phyloP scores from a whole-genome alignment of 305 asterid species.

The Fraxinus latifolia region DNA sequence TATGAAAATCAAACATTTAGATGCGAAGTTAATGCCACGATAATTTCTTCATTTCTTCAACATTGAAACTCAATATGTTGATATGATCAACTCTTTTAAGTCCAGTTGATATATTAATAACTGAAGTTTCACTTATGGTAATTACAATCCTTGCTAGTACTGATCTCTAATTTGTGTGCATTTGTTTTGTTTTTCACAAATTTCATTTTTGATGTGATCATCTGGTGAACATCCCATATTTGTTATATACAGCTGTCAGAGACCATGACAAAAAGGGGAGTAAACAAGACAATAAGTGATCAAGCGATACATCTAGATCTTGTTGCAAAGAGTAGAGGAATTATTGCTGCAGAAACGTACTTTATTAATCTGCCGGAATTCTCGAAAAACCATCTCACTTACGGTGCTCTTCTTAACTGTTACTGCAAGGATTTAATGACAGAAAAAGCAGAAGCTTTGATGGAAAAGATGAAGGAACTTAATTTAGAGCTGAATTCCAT shows the following conservation, averaged over 20 bases:
- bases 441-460: constrained; percentile 60
- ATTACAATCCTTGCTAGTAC: background rate
- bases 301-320: constrained; percentile 88
- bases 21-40: background rate
- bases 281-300: constrained; percentile 83
- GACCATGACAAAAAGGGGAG: constrained; percentile 71
- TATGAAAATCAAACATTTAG: background rate
- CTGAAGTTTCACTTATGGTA: background rate
- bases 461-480: constrained; percentile 84
- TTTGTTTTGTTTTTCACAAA: background rate
- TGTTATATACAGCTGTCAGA: constrained; percentile 67
- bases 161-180: background rate
- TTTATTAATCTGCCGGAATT: constrained; percentile 65
- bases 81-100: background rate
- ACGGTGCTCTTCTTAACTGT: constrained; percentile 79
- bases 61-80: background rate
- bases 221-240: background rate
- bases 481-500: constrained; percentile 59
- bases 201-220: background rate
- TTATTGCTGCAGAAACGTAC: constrained; percentile 69
- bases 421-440: constrained; percentile 77
- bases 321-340: constrained; percentile 65
- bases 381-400: constrained; percentile 65
- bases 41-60: background rate
- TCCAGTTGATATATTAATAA: background rate